Conservation (phyloP, 805 yeast genomes). For the Dipodascus albidus region DNA sequence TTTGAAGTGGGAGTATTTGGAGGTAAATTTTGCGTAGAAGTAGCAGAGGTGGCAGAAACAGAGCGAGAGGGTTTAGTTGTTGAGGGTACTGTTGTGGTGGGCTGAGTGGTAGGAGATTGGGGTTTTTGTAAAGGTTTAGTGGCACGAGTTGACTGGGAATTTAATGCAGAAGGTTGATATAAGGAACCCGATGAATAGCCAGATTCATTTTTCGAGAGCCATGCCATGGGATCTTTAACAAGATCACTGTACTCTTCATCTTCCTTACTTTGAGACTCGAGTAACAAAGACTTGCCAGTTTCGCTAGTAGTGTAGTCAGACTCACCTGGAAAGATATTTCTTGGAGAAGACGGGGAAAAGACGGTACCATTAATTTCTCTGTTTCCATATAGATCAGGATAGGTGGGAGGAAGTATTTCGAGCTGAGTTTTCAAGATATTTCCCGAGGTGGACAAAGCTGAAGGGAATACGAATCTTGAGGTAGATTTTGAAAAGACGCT, state of each 20-base stretch:
- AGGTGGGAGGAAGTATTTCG: constrained; percentile 1
- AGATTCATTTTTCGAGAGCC: constrained; percentile 12
- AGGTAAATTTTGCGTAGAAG: not conserved
- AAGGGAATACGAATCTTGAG: constrained; percentile 6
- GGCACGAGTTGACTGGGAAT: not conserved
- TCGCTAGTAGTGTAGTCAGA: constrained; percentile 4
- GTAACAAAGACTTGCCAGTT: constrained; percentile 21
- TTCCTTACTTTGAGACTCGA: constrained; percentile 22
- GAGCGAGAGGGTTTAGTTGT: constrained; percentile 1
- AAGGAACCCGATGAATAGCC: constrained; percentile 6
- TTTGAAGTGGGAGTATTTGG: not conserved
- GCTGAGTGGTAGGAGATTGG: not conserved
- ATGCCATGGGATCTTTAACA: constrained; percentile 21
- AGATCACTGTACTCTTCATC: constrained; percentile 22
- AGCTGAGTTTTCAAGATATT: constrained; percentile 2
- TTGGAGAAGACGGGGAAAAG: constrained; percentile 3
- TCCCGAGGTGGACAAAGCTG: constrained; percentile 4
- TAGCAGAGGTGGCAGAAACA: constrained; percentile 1
- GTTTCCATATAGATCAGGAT: not conserved
- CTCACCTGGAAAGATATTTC: not conserved
- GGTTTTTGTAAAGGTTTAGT: not conserved
- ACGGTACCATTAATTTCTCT: not conserved
- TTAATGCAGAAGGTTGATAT: constrained; percentile 1
- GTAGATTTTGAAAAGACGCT: not conserved
- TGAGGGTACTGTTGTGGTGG: constrained; percentile 3